Conservation (phyloP, 1,139 yeast genomes). For the Debaryomycetaceae sp. region DNA sequence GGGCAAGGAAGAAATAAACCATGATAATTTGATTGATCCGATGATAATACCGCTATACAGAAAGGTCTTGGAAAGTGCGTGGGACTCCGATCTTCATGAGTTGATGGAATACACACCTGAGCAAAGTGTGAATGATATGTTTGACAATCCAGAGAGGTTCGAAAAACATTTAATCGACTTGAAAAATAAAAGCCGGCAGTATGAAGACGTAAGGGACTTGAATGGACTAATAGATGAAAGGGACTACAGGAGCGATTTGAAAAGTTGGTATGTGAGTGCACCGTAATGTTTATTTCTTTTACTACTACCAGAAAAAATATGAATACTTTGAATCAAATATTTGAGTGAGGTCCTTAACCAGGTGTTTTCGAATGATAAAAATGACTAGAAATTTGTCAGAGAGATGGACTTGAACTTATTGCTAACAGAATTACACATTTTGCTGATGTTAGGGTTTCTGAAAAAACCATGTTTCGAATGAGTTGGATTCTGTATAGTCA, state of each 20-base stretch:
- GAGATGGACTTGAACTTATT: neutral
- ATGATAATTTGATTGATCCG: slow-evolving; percentile 39
- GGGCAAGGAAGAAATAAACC: neutral
- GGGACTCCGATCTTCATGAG: slow-evolving; percentile 67
- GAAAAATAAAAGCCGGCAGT: neutral
- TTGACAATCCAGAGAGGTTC: slow-evolving; percentile 66
- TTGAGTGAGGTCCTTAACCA: too few species aligned
- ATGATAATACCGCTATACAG: slow-evolving; percentile 53
- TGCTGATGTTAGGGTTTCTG: neutral
- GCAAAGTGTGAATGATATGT: slow-evolving; percentile 71
- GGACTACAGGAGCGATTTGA: slow-evolving; percentile 39
- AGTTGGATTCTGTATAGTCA: neutral
- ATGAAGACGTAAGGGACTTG: slow-evolving; percentile 27
- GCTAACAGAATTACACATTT: neutral
- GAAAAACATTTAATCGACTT: neutral
- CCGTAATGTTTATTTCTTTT: too few species aligned
- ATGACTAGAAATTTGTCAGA: neutral
- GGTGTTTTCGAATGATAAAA: too few species aligned
- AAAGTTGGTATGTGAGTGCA: slow-evolving; percentile 39
- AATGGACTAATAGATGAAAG: slow-evolving; percentile 44
- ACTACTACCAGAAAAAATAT: too few species aligned
- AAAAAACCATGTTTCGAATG: neutral
- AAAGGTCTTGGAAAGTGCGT: slow-evolving; percentile 64
- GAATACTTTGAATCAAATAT: too few species aligned
- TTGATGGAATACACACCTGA: slow-evolving; percentile 67